A percentile compares a stretch with the other conserved stretches of the same genome.
Conservation (phyloP, 192 early-diverging fungal genomes). For the Geranomyces michiganensis region DNA sequence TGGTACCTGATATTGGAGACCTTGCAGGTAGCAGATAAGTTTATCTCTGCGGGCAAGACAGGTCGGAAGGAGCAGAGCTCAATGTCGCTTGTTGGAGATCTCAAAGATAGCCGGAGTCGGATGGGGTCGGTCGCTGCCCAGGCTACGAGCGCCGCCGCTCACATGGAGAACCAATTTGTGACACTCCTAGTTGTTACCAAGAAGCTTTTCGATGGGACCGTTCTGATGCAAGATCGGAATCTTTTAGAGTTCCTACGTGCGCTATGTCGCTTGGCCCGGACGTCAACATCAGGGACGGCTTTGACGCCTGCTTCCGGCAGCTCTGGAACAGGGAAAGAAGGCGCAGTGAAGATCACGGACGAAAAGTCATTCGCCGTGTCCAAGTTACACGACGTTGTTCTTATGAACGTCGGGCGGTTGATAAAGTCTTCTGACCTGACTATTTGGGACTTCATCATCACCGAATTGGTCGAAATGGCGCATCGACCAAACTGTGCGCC, state of each 20-base stretch:
- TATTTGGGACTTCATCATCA: slow-evolving; percentile 67
- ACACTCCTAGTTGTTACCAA: slow-evolving; percentile 43
- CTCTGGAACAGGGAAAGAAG: slow-evolving; percentile 33
- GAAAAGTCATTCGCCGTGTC: slow-evolving; percentile 79
- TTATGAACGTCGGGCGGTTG: slow-evolving; percentile 55
- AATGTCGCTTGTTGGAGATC: slow-evolving; percentile 23
- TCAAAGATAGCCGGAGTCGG: slow-evolving; percentile 29
- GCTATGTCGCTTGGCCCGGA: slow-evolving; percentile 62
- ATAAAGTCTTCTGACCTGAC: slow-evolving; percentile 43
- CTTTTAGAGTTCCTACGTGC: slow-evolving; percentile 70
- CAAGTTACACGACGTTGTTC: slow-evolving; percentile 66
- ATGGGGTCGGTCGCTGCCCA: slow-evolving; percentile 14
- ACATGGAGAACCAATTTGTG: slow-evolving; percentile 39
- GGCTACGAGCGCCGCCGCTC: background rate
- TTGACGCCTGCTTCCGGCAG: slow-evolving; percentile 15
- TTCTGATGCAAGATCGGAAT: slow-evolving; percentile 56
- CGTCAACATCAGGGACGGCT: slow-evolving; percentile 40
- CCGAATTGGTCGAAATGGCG: slow-evolving; percentile 75
- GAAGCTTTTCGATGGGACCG: slow-evolving; percentile 72
- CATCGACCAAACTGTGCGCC: slow-evolving; percentile 57
- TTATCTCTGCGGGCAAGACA: slow-evolving; percentile 60
- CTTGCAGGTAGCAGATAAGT: slow-evolving; percentile 82
- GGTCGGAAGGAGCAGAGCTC: slow-evolving; percentile 47
- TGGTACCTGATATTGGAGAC: slow-evolving; percentile 91
- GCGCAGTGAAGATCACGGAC: slow-evolving; percentile 60